Percentiles rank a stretch among this genome's conserved stretches.
Evolutionary conservation across 345 rosid genomes (phyloP).

Genomic region (Streptanthus diversifolius): DNA sequence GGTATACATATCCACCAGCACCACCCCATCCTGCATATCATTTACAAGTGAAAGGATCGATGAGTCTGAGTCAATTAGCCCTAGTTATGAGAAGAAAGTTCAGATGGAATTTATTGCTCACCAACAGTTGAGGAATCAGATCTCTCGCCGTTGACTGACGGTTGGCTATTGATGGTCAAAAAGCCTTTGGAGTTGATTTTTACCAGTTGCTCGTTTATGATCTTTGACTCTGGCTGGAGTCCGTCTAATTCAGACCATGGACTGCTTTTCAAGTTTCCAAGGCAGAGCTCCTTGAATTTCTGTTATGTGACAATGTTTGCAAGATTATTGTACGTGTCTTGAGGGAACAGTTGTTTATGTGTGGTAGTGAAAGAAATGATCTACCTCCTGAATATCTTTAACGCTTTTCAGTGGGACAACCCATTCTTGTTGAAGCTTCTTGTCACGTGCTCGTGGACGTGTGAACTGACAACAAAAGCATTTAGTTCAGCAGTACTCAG

Average conservation of each 20-base stretch:
- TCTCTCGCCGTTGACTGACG: slow-evolving; percentile 79
- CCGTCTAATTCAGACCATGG: slow-evolving; percentile 98
- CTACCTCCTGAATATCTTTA: slow-evolving; percentile 81
- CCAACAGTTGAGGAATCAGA: slow-evolving; percentile 86
- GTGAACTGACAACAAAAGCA: slow-evolving; percentile 22
- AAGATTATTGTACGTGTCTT: slow-evolving; percentile 17
- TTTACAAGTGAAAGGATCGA: not conserved
- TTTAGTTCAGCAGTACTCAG: not conserved
- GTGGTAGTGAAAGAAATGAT: not conserved
- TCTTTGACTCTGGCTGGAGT: slow-evolving; percentile 89
- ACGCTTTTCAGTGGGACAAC: slow-evolving; percentile 56
- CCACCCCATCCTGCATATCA: slow-evolving; percentile 90
- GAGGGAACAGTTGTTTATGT: not conserved
- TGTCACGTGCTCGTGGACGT: slow-evolving; percentile 74
- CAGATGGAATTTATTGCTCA: not conserved
- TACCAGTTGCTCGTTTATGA: slow-evolving; percentile 79
- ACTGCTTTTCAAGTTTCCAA: slow-evolving; percentile 75
- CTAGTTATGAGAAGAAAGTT: not conserved
- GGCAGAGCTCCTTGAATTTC: slow-evolving; percentile 78
- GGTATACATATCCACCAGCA: slow-evolving; percentile 90
- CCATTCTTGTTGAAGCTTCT: slow-evolving; percentile 92
- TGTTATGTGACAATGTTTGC: not conserved
- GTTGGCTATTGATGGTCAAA: slow-evolving; percentile 97
- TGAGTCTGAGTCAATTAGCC: not conserved
- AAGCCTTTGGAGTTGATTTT: slow-evolving; percentile 80